phyloP scores from a whole-genome alignment of 192 early-diverging fungal species.

The Bifiguratus adelaidae region DNA sequence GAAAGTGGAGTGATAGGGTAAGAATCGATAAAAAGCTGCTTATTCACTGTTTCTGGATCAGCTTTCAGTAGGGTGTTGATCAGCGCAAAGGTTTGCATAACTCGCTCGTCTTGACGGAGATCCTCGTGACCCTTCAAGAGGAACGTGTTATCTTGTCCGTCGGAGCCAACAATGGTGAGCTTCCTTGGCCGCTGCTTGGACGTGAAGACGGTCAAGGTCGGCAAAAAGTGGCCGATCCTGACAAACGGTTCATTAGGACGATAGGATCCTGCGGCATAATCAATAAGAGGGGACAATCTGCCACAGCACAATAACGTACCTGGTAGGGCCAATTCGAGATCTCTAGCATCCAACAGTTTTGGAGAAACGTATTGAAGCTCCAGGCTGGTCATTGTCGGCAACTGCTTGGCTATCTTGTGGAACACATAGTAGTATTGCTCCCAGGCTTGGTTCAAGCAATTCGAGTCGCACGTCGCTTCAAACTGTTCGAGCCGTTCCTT shows the following conservation, averaged over 20 bases:
- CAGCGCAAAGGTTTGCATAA: slow-evolving; percentile 97
- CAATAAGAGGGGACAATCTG: neutral
- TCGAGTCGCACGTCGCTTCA: slow-evolving; percentile 58
- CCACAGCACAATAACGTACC: slow-evolving; percentile 24
- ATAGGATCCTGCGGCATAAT: slow-evolving; percentile 48
- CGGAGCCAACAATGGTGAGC: slow-evolving; percentile 74
- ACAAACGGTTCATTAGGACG: slow-evolving; percentile 77
- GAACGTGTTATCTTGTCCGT: slow-evolving; percentile 85
- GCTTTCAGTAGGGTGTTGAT: slow-evolving; percentile 80
- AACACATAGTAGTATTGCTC: slow-evolving; percentile 83
- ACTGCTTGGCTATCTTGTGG: slow-evolving; percentile 67
- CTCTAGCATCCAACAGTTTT: slow-evolving; percentile 64
- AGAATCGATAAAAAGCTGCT: slow-evolving; percentile 82
- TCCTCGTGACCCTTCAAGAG: slow-evolving; percentile 97
- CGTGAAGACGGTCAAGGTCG: slow-evolving; percentile 71
- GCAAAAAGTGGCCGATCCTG: slow-evolving; percentile 77
- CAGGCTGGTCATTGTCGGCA: slow-evolving; percentile 70
- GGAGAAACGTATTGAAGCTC: slow-evolving; percentile 89
- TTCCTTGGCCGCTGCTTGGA: slow-evolving; percentile 91
- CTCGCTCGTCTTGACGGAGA: slow-evolving; percentile 95
- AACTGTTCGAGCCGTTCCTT: slow-evolving; percentile 77
- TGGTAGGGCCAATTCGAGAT: slow-evolving; percentile 86
- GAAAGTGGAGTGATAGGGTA: slow-evolving; percentile 91
- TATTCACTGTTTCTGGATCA: slow-evolving; percentile 81
- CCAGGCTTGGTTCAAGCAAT: slow-evolving; percentile 89